These are phyloP conservation scores for Apiospora koreana DNA, from an alignment of 2,329 filamentous ascomycete genomes.

Conservation along the genomic window DNA sequence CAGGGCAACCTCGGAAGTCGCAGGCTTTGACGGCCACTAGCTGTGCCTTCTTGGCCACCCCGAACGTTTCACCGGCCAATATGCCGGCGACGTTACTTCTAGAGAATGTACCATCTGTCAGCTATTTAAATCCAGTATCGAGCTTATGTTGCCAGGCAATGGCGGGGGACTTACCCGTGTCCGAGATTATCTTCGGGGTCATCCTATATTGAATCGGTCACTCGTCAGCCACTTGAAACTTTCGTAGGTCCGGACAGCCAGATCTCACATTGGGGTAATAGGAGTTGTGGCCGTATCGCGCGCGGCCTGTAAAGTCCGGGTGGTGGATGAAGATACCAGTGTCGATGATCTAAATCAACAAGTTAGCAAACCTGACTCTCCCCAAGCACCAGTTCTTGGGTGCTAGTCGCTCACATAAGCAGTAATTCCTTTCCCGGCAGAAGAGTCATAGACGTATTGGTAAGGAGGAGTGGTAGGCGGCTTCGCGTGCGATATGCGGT, in stretches of 20 bases:
- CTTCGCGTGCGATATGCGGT: not conserved
- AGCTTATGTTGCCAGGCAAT: not conserved
- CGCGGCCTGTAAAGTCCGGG: constrained; percentile 34
- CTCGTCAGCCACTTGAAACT: constrained; percentile 39
- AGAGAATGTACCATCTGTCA: not conserved
- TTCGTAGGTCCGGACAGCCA: not conserved
- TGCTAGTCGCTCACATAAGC: not conserved
- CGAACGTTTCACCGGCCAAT: constrained; percentile 20
- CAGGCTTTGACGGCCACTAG: constrained; percentile 44
- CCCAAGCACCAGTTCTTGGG: not conserved
- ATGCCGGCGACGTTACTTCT: constrained; percentile 34
- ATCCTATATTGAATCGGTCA: not conserved
- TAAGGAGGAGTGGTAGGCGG: not conserved
- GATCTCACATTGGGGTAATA: not conserved
- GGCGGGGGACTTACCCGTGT: not conserved
- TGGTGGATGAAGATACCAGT: constrained; percentile 44
- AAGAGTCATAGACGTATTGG: not conserved
- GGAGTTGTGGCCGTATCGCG: constrained; percentile 4
- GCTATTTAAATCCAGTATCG: no score
- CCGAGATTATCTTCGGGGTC: not conserved
- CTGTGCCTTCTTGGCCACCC: constrained; percentile 24
- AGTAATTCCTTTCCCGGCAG: not conserved
- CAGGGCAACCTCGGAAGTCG: constrained; percentile 27
- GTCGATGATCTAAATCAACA: constrained; percentile 40
- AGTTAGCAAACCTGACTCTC: not conserved